Evolutionary conservation across 345 rosid species (phyloP).

Genomic region (Citrus maxima): DNA sequence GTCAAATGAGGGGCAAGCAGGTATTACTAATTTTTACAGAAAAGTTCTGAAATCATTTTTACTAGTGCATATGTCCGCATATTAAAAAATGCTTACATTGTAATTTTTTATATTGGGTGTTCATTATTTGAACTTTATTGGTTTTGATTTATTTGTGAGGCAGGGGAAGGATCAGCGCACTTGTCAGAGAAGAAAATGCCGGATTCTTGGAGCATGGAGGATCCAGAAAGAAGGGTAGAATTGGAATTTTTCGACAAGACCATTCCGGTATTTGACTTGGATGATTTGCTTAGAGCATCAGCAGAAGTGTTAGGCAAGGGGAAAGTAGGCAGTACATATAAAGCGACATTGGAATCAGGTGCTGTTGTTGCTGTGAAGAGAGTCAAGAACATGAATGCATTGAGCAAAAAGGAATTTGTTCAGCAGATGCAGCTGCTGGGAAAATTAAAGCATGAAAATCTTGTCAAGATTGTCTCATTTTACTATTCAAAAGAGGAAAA

Average conservation of each 20-base stretch:
- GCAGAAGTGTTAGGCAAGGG: constrained; percentile 54
- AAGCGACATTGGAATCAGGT: constrained; percentile 48
- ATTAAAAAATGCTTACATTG: too few species aligned
- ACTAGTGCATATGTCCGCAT: not conserved
- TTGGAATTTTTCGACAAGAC: constrained; percentile 40
- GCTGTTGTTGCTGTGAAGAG: constrained; percentile 43
- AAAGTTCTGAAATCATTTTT: too few species aligned
- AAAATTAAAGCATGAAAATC: constrained; percentile 44
- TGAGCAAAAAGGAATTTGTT: constrained; percentile 43
- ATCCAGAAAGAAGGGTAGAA: constrained; percentile 44
- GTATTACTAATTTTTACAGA: not conserved
- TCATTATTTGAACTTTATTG: not conserved
- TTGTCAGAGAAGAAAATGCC: constrained; percentile 17
- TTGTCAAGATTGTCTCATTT: constrained; percentile 41
- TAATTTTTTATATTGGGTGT: too few species aligned
- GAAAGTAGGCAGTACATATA: constrained; percentile 43
- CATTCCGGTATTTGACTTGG: constrained; percentile 41
- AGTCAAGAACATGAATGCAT: constrained; percentile 26
- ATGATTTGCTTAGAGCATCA: constrained; percentile 55
- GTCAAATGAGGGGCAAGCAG: constrained; percentile 16
- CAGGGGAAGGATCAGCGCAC: constrained; percentile 9
- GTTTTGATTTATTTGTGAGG: not conserved
- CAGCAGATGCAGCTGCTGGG: constrained; percentile 56
- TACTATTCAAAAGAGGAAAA: constrained; percentile 52
- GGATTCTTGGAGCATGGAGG: constrained; percentile 19